Evolutionary conservation across 2,329 filamentous ascomycete genomes (phyloP).

Genomic region (Diaporthe batatas): DNA sequence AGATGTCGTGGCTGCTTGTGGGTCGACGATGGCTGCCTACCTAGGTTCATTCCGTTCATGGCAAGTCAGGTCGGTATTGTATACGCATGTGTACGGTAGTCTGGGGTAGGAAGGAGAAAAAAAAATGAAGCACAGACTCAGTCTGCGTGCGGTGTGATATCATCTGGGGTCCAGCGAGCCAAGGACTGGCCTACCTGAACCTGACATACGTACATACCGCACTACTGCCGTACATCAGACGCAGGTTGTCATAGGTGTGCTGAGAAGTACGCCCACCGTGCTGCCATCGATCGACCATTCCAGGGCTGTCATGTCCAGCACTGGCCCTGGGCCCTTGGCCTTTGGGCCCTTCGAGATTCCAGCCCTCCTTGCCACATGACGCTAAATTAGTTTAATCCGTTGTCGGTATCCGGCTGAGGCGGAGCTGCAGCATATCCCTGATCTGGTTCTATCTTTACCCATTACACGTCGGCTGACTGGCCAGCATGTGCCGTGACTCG

Average conservation of each 20-base stretch:
- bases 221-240: slow-evolving; percentile 15
- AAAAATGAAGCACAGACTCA: slow-evolving; percentile 10
- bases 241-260: slow-evolving; percentile 18
- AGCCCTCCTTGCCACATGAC: slow-evolving; percentile 19
- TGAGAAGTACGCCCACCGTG: slow-evolving; percentile 26
- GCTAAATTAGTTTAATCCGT: slow-evolving; percentile 28
- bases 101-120: background rate
- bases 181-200: background rate
- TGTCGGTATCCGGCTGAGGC: slow-evolving; percentile 30
- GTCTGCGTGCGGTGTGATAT: slow-evolving; percentile 25
- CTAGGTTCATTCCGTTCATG: background rate
- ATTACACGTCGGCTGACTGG: slow-evolving; percentile 24
- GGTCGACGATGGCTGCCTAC: background rate
- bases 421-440: slow-evolving; percentile 26
- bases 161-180: slow-evolving; percentile 25
- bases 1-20: slow-evolving; percentile 17
- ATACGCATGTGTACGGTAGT: background rate
- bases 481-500: slow-evolving; percentile 28
- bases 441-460: slow-evolving; percentile 30
- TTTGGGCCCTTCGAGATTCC: slow-evolving; percentile 6
- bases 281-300: slow-evolving; percentile 10
- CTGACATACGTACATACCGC: slow-evolving; percentile 7
- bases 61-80: background rate
- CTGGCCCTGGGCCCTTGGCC: background rate
- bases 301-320: slow-evolving; percentile 15